Conservation (phyloP, 2,329 filamentous ascomycete species). For the Aspergillus niger region DNA sequence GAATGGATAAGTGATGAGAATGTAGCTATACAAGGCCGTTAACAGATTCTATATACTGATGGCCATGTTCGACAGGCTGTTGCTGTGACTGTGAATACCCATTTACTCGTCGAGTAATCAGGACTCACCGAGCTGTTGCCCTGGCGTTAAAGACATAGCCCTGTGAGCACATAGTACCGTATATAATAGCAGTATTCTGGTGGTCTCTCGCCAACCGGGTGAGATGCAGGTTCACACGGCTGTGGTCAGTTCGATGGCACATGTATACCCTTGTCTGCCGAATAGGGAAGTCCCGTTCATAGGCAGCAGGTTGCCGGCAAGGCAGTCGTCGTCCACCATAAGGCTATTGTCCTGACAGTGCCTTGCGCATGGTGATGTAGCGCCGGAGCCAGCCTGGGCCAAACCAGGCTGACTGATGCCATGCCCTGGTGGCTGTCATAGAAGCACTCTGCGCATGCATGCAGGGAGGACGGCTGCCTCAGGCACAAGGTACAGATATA, state of each 20-base stretch:
- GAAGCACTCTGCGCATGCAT: background rate
- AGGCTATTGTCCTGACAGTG: background rate
- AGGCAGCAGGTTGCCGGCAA: background rate
- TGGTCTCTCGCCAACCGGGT: background rate
- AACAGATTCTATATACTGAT: background rate
- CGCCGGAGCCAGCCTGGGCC: background rate
- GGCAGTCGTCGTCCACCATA: background rate
- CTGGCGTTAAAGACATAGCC: too few species aligned
- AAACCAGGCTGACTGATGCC: background rate
- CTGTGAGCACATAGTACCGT: too few species aligned
- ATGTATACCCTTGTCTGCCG: background rate
- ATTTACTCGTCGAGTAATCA: too few species aligned
- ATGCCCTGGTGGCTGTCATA: background rate
- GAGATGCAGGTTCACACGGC: background rate
- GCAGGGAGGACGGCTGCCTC: background rate
- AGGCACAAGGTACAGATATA: background rate
- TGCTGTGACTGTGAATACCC: too few species aligned
- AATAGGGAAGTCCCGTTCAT: background rate
- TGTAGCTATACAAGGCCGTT: background rate
- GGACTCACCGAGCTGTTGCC: too few species aligned
- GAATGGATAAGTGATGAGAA: background rate
- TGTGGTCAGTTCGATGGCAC: background rate
- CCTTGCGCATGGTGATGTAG: background rate
- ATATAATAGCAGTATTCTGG: too few species aligned
- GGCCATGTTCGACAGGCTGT: too few species aligned